Evolutionary conservation across 148 eudicot genomes (phyloP).

Genomic region (Rhododendron kiyosumense): DNA sequence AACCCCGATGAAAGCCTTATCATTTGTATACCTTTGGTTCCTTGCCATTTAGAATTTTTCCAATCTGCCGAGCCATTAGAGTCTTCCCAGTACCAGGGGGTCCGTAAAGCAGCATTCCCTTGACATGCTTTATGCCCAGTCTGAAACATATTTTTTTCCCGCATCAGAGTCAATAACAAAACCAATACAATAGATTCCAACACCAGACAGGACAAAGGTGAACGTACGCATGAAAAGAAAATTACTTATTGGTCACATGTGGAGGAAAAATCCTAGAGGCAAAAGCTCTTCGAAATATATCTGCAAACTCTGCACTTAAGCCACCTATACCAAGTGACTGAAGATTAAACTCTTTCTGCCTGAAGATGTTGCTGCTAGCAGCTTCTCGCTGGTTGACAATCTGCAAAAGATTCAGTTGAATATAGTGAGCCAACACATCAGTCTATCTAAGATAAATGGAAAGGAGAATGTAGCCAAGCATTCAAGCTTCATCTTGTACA

Average conservation of each 20-base stretch:
- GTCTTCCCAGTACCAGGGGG: conserved; percentile 99
- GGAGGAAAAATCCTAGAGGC: conserved; percentile 97
- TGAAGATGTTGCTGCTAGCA: conserved; percentile 90
- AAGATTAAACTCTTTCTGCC: conserved; percentile 90
- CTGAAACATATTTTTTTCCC: conserved; percentile 25
- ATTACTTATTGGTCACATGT: conserved; percentile 88
- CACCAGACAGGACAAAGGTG: background rate
- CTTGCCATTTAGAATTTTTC: conserved; percentile 88
- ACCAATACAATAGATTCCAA: background rate
- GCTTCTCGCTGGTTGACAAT: conserved; percentile 89
- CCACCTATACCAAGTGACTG: conserved; percentile 94
- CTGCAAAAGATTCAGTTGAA: conserved; percentile 29
- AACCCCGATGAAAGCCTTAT: background rate
- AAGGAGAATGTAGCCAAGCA: background rate
- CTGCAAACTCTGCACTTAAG: conserved; percentile 86
- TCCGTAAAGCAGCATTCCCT: conserved; percentile 97
- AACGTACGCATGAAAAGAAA: conserved; percentile 11
- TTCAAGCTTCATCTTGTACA: background rate
- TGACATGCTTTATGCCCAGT: conserved; percentile 93
- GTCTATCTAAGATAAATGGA: background rate
- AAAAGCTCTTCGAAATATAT: conserved; percentile 97
- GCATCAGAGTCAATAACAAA: background rate
- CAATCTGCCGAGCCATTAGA: conserved; percentile 96
- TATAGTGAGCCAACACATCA: background rate
- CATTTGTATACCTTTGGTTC: conserved; percentile 71